These are phyloP conservation scores for Melaleuca quinquenervia DNA, from an alignment of 345 rosid genomes.

Conservation along the genomic window DNA sequence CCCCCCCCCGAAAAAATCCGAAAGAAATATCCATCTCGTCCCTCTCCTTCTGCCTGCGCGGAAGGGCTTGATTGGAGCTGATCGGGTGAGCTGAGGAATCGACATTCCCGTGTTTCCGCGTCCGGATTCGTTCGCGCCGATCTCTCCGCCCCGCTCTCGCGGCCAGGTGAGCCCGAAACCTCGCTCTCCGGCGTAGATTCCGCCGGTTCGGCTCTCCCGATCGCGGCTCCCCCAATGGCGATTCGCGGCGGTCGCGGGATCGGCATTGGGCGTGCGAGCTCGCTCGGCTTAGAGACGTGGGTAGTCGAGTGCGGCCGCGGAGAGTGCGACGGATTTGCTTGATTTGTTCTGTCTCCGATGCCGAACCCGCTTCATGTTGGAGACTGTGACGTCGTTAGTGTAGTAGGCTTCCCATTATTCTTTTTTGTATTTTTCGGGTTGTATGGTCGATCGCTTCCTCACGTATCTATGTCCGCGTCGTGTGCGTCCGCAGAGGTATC, in stretches of 20 bases:
- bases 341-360: not conserved
- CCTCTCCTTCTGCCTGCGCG: not conserved
- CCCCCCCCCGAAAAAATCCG: not conserved
- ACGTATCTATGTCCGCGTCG: not conserved
- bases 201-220: not conserved
- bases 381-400: not conserved
- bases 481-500: not conserved
- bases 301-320: not conserved
- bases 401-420: not conserved
- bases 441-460: not conserved
- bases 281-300: not conserved
- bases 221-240: not conserved
- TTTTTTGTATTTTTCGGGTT: not conserved
- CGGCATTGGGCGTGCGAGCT: not conserved
- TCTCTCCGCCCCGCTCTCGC: not conserved
- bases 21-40: not conserved
- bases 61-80: not conserved
- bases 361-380: not conserved
- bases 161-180: not conserved
- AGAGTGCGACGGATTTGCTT: not conserved
- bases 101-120: not conserved
- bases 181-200: not conserved
- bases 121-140: not conserved
- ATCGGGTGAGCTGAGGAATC: not conserved
- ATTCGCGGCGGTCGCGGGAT: not conserved